Evolutionary conservation across 2,329 filamentous ascomycete species (phyloP).

Genomic region (Penicillium sp.): DNA sequence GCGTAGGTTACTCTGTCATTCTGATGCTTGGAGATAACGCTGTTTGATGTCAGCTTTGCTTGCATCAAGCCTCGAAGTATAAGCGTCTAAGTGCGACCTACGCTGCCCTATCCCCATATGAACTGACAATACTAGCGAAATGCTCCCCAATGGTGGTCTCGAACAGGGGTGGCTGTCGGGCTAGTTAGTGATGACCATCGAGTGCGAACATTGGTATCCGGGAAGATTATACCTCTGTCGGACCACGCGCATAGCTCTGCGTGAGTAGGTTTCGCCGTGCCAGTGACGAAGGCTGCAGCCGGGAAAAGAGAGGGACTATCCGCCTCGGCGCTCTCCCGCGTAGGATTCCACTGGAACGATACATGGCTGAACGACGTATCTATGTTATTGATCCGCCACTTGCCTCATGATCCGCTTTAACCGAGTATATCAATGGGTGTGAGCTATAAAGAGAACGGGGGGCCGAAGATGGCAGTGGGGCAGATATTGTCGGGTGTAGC

Average conservation of each 20-base stretch:
- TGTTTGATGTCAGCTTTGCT: slow-evolving; percentile 29
- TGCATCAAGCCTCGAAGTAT: too few species aligned
- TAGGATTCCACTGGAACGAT: background rate
- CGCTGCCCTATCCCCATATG: slow-evolving; percentile 56
- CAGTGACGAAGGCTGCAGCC: background rate
- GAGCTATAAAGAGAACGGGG: background rate
- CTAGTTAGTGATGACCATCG: background rate
- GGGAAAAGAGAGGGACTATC: background rate
- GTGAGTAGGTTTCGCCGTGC: slow-evolving; percentile 30
- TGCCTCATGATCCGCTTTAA: background rate
- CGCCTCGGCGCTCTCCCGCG: slow-evolving; percentile 6
- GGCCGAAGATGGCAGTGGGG: background rate
- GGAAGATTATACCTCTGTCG: slow-evolving; percentile 30
- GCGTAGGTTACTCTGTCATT: slow-evolving; percentile 72
- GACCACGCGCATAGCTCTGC: slow-evolving; percentile 37
- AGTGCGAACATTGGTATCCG: background rate
- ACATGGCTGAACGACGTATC: slow-evolving; percentile 1
- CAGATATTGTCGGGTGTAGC: background rate
- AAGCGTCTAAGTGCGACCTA: slow-evolving; percentile 38
- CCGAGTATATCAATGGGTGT: background rate
- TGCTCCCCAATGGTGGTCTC: slow-evolving; percentile 54
- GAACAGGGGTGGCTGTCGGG: slow-evolving; percentile 48
- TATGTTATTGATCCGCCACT: background rate
- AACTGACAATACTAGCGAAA: slow-evolving; percentile 49
- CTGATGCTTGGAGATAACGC: slow-evolving; percentile 66